These are phyloP conservation scores for Helichrysum umbraculigerum DNA, from an alignment of 129 eudicot species.

Conservation along the genomic window DNA sequence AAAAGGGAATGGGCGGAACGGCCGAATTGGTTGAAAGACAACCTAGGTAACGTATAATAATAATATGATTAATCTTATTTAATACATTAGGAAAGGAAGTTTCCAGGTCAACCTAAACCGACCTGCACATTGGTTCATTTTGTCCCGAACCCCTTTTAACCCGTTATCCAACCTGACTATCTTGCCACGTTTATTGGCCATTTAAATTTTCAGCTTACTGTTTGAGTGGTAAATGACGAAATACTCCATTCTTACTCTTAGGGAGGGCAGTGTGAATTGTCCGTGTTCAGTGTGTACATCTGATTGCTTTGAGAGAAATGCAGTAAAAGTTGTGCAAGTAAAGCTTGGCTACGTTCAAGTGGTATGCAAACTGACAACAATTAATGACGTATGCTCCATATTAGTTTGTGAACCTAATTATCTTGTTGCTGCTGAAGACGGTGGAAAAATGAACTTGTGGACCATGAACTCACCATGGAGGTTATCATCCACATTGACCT, in stretches of 20 bases:
- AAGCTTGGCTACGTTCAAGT: conserved; percentile 67
- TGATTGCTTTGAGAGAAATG: conserved; percentile 57
- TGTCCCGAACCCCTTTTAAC: neutral
- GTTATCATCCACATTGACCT: conserved; percentile 36
- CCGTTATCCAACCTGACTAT: neutral
- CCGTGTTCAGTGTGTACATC: conserved; percentile 64
- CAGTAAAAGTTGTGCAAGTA: conserved; percentile 77
- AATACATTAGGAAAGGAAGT: neutral
- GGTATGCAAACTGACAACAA: conserved; percentile 54
- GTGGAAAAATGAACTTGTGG: conserved; percentile 84
- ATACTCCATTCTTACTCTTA: conserved; percentile 29
- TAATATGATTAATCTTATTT: neutral
- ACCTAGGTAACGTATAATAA: neutral
- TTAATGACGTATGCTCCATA: conserved; percentile 47
- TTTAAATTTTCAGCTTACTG: conserved; percentile 17
- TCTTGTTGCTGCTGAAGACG: conserved; percentile 78
- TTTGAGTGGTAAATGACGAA: conserved; percentile 19
- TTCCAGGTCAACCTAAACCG: neutral
- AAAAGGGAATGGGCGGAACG: neutral
- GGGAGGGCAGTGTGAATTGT: conserved; percentile 63
- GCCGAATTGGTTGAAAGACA: neutral
- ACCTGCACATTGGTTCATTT: neutral
- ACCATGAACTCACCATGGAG: conserved; percentile 91
- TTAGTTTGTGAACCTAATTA: conserved; percentile 78
- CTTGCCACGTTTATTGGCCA: neutral